phyloP scores from a whole-genome alignment of 768 basidiomycete species.

The Auricularia sp. region DNA sequence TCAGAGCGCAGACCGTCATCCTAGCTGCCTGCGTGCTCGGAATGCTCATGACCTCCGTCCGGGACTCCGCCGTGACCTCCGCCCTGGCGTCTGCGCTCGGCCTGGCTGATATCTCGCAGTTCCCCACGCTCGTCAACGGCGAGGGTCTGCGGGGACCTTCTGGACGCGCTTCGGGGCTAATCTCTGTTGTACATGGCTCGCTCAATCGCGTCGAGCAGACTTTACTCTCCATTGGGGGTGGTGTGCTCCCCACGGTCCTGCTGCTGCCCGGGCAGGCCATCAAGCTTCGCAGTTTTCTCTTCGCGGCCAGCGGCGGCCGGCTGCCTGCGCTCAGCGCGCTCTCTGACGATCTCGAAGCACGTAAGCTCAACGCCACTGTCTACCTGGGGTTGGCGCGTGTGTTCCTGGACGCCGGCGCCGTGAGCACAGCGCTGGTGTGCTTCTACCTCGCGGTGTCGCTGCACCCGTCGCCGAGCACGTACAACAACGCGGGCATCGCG shows the following conservation, averaged over 20 bases:
- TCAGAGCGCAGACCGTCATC: slow-evolving; percentile 29
- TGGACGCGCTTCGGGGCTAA: slow-evolving; percentile 12
- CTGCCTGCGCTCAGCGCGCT: slow-evolving; percentile 24
- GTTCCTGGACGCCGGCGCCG: slow-evolving; percentile 27
- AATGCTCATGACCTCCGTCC: slow-evolving; percentile 19
- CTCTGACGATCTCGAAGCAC: slow-evolving; percentile 17
- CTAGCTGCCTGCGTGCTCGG: slow-evolving; percentile 29
- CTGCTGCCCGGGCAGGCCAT: slow-evolving; percentile 31
- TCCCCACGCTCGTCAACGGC: slow-evolving; percentile 17
- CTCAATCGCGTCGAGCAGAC: slow-evolving; percentile 24
- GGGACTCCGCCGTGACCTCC: slow-evolving; percentile 13
- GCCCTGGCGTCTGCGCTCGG: slow-evolving; percentile 15
- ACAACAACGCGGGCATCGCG: slow-evolving; percentile 42
- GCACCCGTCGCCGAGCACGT: slow-evolving; percentile 33
- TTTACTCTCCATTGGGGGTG: slow-evolving; percentile 25
- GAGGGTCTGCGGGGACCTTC: slow-evolving; percentile 11
- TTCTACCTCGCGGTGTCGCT: slow-evolving; percentile 39
- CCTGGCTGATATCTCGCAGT: slow-evolving; percentile 15
- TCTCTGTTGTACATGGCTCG: slow-evolving; percentile 24
- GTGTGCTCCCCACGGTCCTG: slow-evolving; percentile 31
- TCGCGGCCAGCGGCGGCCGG: slow-evolving; percentile 24
- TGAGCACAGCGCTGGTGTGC: slow-evolving; percentile 27
- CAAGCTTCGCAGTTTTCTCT: slow-evolving; percentile 26
- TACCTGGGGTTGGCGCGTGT: slow-evolving; percentile 37
- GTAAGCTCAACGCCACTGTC: slow-evolving; percentile 28